Evolutionary conservation across 208 protist genomes (phyloP).

Genomic region (Naegleria gruberi): DNA sequence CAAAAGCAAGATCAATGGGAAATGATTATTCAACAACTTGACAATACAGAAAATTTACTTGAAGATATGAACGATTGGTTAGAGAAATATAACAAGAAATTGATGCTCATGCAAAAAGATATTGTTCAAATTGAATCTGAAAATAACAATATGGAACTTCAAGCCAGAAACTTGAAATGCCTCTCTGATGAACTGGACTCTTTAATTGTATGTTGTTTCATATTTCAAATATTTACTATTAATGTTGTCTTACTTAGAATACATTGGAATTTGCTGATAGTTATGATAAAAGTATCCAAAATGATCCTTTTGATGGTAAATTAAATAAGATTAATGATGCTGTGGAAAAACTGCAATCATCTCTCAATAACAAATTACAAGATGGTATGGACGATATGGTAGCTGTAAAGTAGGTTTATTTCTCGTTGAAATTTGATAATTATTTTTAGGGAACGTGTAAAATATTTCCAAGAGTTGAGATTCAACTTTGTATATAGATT

Average conservation of each 20-base stretch:
- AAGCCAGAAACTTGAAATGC: neutral
- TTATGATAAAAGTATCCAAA: neutral
- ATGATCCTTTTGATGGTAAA: neutral
- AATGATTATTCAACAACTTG: neutral
- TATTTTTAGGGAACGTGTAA: neutral
- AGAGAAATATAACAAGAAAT: neutral
- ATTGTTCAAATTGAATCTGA: conserved; percentile 18
- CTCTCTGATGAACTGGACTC: neutral
- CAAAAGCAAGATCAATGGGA: conserved; percentile 13
- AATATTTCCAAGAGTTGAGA: conserved; percentile 4
- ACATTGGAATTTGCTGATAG: neutral
- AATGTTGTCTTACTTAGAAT: neutral
- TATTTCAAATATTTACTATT: too few relatives aligned
- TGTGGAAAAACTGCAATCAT: neutral
- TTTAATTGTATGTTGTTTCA: neutral
- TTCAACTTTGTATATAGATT: neutral
- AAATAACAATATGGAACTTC: conserved; percentile 11
- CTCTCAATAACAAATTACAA: neutral
- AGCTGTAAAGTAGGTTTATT: neutral
- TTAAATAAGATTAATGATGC: conserved; percentile 19
- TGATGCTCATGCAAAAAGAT: conserved; percentile 15
- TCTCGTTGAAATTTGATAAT: neutral
- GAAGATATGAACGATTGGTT: conserved; percentile 2
- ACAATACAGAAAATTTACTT: neutral
- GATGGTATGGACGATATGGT: conserved; percentile 16